Percentiles rank a stretch among this genome's conserved stretches.
Evolutionary conservation across 345 rosid genomes (phyloP).

Genomic region (Hibiscus mutabilis): DNA sequence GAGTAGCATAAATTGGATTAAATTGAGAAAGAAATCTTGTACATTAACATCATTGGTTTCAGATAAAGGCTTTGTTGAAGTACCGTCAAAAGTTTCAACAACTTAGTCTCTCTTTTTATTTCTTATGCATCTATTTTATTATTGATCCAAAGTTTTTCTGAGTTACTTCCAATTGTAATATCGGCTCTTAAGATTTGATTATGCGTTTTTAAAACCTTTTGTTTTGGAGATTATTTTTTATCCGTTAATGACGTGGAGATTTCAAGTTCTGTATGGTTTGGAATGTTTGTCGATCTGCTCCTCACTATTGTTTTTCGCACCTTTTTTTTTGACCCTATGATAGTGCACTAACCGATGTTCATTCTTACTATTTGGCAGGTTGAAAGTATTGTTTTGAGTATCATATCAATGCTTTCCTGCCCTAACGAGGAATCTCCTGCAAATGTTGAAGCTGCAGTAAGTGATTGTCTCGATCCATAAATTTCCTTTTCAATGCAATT

Average conservation of each 20-base stretch:
- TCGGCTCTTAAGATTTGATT: neutral
- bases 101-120: neutral
- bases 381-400: slow-evolving; percentile 83
- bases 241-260: no score
- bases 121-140: neutral
- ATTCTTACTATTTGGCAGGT: slow-evolving; percentile 37
- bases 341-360: neutral
- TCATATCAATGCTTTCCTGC: slow-evolving; percentile 81
- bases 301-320: neutral
- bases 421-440: slow-evolving; percentile 96
- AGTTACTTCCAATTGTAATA: neutral
- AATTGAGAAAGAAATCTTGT: neutral
- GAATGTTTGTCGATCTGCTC: neutral
- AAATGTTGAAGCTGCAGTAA: slow-evolving; percentile 84
- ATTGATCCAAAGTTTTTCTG: neutral
- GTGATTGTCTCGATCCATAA: slow-evolving; percentile 18
- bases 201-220: no score
- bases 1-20: neutral
- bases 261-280: neutral
- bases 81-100: neutral
- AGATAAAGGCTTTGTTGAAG: neutral
- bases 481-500: neutral
- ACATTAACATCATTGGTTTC: neutral
- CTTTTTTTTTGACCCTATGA: neutral
- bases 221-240: no score